Conservation (phyloP, 164 flowering plant species). For the Kingdonia uniflora region DNA sequence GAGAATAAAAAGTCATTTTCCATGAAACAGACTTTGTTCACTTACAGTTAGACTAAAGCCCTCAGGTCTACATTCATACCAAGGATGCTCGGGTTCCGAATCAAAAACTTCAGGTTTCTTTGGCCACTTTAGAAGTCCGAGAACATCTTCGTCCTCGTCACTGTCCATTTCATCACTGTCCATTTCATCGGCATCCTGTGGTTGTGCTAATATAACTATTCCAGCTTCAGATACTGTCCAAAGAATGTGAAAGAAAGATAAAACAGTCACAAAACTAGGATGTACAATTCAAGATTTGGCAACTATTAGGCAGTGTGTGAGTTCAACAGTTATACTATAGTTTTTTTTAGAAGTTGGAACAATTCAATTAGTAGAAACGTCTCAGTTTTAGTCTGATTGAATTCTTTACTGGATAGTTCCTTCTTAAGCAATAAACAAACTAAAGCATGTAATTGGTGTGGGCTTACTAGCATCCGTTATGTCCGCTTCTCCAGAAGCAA, state of each 20-base stretch:
- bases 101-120: slow-evolving; percentile 31
- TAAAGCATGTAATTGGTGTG: too few species aligned
- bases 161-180: slow-evolving; percentile 19
- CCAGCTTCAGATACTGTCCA: slow-evolving; percentile 67
- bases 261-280: background rate
- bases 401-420: too few species aligned
- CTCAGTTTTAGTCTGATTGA: too few species aligned
- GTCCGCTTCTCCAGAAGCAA: slow-evolving; percentile 60
- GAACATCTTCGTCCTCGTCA: slow-evolving; percentile 17
- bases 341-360: background rate
- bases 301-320: too few species aligned
- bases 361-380: too few species aligned
- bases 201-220: slow-evolving; percentile 39
- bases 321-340: too few species aligned
- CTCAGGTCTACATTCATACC: slow-evolving; percentile 78
- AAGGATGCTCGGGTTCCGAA: slow-evolving; percentile 52
- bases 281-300: background rate
- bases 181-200: slow-evolving; percentile 20
- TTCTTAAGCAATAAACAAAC: too few species aligned
- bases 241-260: slow-evolving; percentile 5
- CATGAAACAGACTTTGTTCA: background rate
- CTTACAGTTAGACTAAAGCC: slow-evolving; percentile 70
- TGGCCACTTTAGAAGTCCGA: slow-evolving; percentile 51
- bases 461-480: slow-evolving; percentile 50
- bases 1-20: background rate